Evolutionary conservation across 2,329 filamentous ascomycete genomes (phyloP).

Genomic region (Claviceps maximensis): DNA sequence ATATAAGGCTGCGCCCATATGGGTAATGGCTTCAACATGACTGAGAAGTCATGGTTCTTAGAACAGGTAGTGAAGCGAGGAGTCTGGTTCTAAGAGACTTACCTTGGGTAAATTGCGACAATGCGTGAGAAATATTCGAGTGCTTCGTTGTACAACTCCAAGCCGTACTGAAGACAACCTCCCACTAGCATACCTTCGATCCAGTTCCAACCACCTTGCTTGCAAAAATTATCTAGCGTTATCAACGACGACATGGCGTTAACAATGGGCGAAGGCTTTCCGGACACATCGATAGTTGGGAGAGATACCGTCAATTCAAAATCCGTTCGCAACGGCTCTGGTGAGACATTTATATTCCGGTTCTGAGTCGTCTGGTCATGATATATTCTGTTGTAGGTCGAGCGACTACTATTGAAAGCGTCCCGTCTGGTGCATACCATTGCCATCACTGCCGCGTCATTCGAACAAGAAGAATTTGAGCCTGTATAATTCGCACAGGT

Average conservation of each 20-base stretch:
- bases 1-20: constrained; percentile 78
- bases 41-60: constrained; percentile 27
- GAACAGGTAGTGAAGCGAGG: constrained; percentile 11
- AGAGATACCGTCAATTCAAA: constrained; percentile 3
- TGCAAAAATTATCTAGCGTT: constrained; percentile 60
- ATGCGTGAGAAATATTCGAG: constrained; percentile 61
- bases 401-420: constrained; percentile 1
- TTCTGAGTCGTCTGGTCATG: background rate
- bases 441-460: background rate
- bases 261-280: constrained; percentile 27
- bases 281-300: background rate
- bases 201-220: constrained; percentile 77
- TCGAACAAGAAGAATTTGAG: background rate
- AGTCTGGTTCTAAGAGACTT: constrained; percentile 20
- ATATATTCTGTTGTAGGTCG: background rate
- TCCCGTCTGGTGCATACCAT: background rate
- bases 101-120: constrained; percentile 41
- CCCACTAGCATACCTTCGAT: constrained; percentile 83
- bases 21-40: constrained; percentile 87
- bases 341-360: background rate
- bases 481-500: background rate
- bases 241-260: constrained; percentile 55
- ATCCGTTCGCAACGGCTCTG: background rate
- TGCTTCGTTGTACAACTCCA: constrained; percentile 71
- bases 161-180: constrained; percentile 81